A percentile compares a stretch with the other conserved stretches of the same genome.
These are phyloP conservation scores for Penicillium arizonense DNA, from an alignment of 495 filamentous ascomycete species.

Conservation along the genomic window DNA sequence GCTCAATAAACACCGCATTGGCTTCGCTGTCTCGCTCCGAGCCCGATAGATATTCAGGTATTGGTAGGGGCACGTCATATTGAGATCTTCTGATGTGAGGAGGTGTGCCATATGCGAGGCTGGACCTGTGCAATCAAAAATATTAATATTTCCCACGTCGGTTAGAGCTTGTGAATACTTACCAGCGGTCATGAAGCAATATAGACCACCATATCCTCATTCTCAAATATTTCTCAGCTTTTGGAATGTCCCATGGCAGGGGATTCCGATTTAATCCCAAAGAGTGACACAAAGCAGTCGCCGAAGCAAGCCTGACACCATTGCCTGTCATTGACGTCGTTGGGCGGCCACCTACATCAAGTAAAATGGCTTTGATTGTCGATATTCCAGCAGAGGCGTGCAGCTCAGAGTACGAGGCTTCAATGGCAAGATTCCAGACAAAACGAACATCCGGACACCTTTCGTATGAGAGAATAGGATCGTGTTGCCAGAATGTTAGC, in stretches of 20 bases:
- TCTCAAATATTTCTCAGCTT: conserved; percentile 6
- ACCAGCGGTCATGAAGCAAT: conserved; percentile 11
- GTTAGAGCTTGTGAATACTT: neutral
- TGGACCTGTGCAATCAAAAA: conserved; percentile 24
- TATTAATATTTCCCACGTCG: neutral
- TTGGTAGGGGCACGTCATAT: conserved; percentile 41
- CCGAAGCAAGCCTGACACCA: conserved; percentile 8
- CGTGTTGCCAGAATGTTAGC: conserved; percentile 7
- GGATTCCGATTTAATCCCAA: conserved; percentile 12
- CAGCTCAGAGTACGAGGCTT: conserved; percentile 7
- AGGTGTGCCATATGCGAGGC: conserved; percentile 37
- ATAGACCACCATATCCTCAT: conserved; percentile 15
- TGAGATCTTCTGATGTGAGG: conserved; percentile 29
- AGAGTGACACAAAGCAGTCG: conserved; percentile 10
- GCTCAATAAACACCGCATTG: conserved; percentile 28
- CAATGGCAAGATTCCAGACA: conserved; percentile 11
- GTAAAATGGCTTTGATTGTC: conserved; percentile 8
- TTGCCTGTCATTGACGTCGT: conserved; percentile 15
- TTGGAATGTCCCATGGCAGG: conserved; percentile 12
- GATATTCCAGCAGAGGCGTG: conserved; percentile 12
- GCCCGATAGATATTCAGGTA: conserved; percentile 17
- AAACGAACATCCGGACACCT: conserved; percentile 10
- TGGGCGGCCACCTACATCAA: conserved; percentile 11
- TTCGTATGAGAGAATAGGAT: conserved; percentile 4
- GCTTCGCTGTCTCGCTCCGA: conserved; percentile 4